These are phyloP conservation scores for Hanseniaspora meyeri DNA, from an alignment of 805 yeast species.

Conservation along the genomic window DNA sequence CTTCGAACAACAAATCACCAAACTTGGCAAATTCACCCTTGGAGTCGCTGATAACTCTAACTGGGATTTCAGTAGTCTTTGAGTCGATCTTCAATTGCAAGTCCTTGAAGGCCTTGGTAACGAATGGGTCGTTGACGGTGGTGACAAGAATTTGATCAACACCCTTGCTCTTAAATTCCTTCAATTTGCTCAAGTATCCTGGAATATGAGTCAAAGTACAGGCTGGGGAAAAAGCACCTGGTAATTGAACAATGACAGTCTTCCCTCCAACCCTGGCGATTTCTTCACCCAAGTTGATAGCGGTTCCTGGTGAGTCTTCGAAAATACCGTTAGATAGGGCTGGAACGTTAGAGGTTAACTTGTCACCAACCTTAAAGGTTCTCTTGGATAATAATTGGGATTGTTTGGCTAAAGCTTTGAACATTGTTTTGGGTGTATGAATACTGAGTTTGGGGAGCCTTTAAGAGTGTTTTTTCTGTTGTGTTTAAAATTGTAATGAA, in stretches of 20 bases:
- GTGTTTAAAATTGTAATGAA: too few species aligned
- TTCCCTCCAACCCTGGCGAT: constrained; percentile 33
- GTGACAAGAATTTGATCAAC: constrained; percentile 48
- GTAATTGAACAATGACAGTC: constrained; percentile 51
- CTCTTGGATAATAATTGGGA: background rate
- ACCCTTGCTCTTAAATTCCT: constrained; percentile 54
- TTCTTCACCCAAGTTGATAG: constrained; percentile 41
- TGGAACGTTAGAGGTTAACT: constrained; percentile 43
- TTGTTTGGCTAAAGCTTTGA: background rate
- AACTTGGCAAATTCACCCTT: constrained; percentile 55
- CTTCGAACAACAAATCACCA: constrained; percentile 56
- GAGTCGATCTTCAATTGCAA: constrained; percentile 25
- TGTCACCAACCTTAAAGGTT: constrained; percentile 43
- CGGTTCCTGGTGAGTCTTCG: constrained; percentile 55
- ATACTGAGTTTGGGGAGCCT: background rate
- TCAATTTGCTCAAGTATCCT: constrained; percentile 41
- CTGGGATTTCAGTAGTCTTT: constrained; percentile 18
- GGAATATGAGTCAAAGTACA: constrained; percentile 65
- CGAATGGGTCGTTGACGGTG: constrained; percentile 80
- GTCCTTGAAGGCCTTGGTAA: constrained; percentile 64
- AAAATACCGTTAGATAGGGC: constrained; percentile 27
- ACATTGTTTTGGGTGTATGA: background rate
- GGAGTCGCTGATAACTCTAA: constrained; percentile 69
- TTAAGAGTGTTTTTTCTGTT: background rate
- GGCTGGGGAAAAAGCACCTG: constrained; percentile 82